phyloP scores from a whole-genome alignment of 2,329 filamentous ascomycete genomes.

The Alternaria burnsii region DNA sequence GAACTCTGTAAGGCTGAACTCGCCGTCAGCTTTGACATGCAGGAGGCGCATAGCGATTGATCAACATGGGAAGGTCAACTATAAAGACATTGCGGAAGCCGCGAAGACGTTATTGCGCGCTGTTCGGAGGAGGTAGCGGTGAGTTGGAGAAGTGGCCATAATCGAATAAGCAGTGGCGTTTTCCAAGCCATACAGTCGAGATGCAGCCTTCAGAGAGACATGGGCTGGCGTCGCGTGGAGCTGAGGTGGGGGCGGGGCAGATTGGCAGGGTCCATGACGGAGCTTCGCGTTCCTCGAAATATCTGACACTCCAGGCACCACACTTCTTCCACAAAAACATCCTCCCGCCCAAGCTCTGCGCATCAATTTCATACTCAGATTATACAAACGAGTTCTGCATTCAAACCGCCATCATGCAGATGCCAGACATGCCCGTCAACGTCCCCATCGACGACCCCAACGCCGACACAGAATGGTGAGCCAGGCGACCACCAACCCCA shows the following conservation, averaged over 20 bases:
- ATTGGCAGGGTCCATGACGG: constrained; percentile 28
- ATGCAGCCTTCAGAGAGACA: constrained; percentile 2
- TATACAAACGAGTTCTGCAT: background rate
- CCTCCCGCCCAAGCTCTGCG: background rate
- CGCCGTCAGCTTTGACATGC: no score
- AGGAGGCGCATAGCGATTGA: no score
- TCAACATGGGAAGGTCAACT: no score
- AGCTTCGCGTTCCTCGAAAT: constrained; percentile 22
- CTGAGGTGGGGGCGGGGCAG: constrained; percentile 35
- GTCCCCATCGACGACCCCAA: constrained; percentile 96
- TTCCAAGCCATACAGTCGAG: background rate
- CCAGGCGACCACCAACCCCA: background rate
- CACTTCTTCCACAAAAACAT: constrained; percentile 8
- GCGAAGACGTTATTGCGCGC: no score
- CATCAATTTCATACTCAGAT: constrained; percentile 33
- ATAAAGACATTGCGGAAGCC: no score
- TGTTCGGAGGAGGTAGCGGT: no score
- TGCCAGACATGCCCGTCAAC: constrained; percentile 67
- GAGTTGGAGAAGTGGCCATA: no score
- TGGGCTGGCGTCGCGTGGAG: constrained; percentile 4
- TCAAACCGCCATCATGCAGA: constrained; percentile 38
- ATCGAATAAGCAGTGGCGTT: background rate
- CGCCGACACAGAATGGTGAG: constrained; percentile 94
- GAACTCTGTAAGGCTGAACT: no score
- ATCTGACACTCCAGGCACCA: constrained; percentile 25